Percentiles rank a stretch among this genome's conserved stretches.
phyloP scores from a whole-genome alignment of 441 rosid genomes.

The Pelargonium exstipulatum region DNA sequence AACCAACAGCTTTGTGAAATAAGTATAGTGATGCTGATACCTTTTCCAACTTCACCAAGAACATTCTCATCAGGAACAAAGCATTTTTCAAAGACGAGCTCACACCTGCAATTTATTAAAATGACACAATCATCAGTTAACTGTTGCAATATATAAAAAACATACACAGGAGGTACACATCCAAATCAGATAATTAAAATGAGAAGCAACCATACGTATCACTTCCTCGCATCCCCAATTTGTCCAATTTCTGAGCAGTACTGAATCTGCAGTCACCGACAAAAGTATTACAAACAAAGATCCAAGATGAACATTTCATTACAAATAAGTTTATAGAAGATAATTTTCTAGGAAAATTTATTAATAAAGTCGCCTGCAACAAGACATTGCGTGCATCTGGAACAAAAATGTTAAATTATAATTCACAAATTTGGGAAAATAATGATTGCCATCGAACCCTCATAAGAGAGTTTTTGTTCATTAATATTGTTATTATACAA shows the following conservation, averaged over 20 bases:
- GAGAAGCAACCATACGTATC: slow-evolving; percentile 60
- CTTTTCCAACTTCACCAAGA: slow-evolving; percentile 89
- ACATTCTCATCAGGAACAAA: slow-evolving; percentile 86
- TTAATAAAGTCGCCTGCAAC: neutral
- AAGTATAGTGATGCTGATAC: slow-evolving; percentile 27
- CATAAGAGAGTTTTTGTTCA: neutral
- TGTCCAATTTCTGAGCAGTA: slow-evolving; percentile 95
- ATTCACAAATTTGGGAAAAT: neutral
- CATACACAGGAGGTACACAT: slow-evolving; percentile 12
- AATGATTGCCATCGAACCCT: neutral
- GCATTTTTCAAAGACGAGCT: slow-evolving; percentile 91
- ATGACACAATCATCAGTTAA: slow-evolving; percentile 21
- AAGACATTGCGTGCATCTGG: neutral
- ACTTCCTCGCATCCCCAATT: slow-evolving; percentile 97
- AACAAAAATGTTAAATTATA: neutral
- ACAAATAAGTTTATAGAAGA: neutral
- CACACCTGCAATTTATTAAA: slow-evolving; percentile 48
- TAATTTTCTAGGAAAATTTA: too few species aligned
- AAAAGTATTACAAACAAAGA: slow-evolving; percentile 18
- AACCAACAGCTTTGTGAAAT: neutral
- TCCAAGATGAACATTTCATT: neutral
- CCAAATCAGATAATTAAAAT: slow-evolving; percentile 16
- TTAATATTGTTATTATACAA: neutral
- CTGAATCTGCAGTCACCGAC: slow-evolving; percentile 58
- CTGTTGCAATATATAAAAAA: slow-evolving; percentile 25